These are phyloP conservation scores for Vigna unguiculata DNA, from an alignment of 306 rosid species.

Conservation along the genomic window DNA sequence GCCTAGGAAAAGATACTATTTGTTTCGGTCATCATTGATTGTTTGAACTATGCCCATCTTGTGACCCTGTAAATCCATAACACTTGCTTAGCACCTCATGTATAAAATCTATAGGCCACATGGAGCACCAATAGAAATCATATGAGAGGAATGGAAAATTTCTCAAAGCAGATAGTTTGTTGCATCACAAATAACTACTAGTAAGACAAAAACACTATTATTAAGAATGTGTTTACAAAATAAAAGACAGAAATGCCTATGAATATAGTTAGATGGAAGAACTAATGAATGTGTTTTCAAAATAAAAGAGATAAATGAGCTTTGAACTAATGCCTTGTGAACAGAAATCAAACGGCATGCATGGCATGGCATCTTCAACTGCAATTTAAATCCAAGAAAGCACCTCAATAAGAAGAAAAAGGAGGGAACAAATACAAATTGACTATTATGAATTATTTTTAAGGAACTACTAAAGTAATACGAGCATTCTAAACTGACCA, in stretches of 20 bases:
- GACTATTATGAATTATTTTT: background rate
- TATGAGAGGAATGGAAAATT: background rate
- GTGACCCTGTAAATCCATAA: background rate
- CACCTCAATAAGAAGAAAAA: slow-evolving; percentile 1
- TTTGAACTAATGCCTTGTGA: background rate
- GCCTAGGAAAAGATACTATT: background rate
- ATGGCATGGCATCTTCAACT: background rate
- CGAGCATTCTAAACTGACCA: background rate
- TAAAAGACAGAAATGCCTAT: background rate
- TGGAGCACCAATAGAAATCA: background rate
- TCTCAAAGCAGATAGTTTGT: background rate
- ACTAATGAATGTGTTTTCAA: background rate
- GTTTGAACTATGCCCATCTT: background rate
- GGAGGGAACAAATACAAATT: background rate
- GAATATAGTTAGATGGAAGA: background rate
- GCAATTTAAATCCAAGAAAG: slow-evolving; percentile 2
- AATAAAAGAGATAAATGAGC: background rate
- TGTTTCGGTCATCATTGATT: background rate
- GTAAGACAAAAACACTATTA: background rate
- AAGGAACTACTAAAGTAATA: background rate
- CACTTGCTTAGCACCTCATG: background rate
- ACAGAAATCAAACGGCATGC: background rate
- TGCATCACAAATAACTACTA: background rate
- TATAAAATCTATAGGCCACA: background rate
- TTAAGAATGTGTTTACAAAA: background rate